Percentiles rank a stretch among this genome's conserved stretches.
Evolutionary conservation across 306 rosid species (phyloP).

Genomic region (Pyrus pyrifolia): DNA sequence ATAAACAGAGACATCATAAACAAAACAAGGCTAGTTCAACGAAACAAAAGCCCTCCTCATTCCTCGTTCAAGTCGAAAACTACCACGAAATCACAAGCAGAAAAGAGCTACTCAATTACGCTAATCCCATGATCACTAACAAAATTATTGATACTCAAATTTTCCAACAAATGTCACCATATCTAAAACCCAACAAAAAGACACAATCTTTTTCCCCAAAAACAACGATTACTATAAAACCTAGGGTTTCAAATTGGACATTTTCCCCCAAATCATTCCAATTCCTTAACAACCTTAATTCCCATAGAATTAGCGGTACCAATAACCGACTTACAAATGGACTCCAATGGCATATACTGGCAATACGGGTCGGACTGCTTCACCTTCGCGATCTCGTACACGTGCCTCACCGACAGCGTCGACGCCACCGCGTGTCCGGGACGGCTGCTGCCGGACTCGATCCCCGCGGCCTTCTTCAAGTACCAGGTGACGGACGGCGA

Average conservation of each 20-base stretch:
- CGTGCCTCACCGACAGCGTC: constrained; percentile 54
- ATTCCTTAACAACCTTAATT: constrained; percentile 61
- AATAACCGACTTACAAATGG: constrained; percentile 64
- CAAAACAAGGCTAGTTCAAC: not conserved
- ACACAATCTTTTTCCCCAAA: not conserved
- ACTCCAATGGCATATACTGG: constrained; percentile 65
- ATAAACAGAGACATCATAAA: not conserved
- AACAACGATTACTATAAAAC: not conserved
- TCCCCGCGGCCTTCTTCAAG: constrained; percentile 70
- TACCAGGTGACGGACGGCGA: constrained; percentile 78
- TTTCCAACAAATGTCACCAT: no score
- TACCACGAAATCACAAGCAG: not conserved
- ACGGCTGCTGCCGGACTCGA: constrained; percentile 67
- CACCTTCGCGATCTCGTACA: constrained; percentile 74
- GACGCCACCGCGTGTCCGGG: constrained; percentile 67
- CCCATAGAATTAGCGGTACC: constrained; percentile 85
- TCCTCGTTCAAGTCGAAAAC: not conserved
- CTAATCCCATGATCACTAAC: not conserved
- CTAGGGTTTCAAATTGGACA: not conserved
- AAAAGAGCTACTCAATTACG: not conserved
- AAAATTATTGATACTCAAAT: not conserved
- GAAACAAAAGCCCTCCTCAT: not conserved
- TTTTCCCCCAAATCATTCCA: constrained; percentile 35
- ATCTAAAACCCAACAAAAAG: not conserved
- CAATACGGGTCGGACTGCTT: constrained; percentile 75